These are phyloP conservation scores for Candida glucosophila DNA, from an alignment of 1,139 yeast genomes.

Conservation along the genomic window DNA sequence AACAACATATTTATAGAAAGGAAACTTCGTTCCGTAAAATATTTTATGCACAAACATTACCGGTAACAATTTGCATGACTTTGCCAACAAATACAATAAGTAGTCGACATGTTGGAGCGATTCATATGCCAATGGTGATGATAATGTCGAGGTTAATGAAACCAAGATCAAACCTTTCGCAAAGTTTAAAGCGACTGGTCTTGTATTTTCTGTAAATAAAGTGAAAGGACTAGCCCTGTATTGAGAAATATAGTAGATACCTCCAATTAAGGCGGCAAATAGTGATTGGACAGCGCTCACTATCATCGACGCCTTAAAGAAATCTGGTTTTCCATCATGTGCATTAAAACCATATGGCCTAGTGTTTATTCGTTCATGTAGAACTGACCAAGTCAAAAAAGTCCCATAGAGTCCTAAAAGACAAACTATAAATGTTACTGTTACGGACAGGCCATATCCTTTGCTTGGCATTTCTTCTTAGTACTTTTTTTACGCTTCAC, in stretches of 20 bases:
- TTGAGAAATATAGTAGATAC: slow-evolving; percentile 41
- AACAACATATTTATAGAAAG: slow-evolving; percentile 67
- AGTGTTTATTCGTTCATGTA: slow-evolving; percentile 82
- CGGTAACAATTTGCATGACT: slow-evolving; percentile 89
- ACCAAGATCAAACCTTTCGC: slow-evolving; percentile 46
- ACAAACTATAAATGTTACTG: slow-evolving; percentile 40
- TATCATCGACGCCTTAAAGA: slow-evolving; percentile 68
- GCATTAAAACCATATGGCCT: slow-evolving; percentile 45
- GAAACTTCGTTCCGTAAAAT: slow-evolving; percentile 67
- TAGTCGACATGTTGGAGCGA: slow-evolving; percentile 80
- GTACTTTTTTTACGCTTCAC: too few species aligned
- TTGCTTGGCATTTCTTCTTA: too few species aligned
- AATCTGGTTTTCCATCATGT: slow-evolving; percentile 29
- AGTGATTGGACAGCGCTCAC: slow-evolving; percentile 68
- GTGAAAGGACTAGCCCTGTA: slow-evolving; percentile 19
- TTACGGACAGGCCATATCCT: too few species aligned
- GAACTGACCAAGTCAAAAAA: slow-evolving; percentile 82
- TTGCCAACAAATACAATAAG: slow-evolving; percentile 75
- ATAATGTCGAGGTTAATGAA: slow-evolving; percentile 69
- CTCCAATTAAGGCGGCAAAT: slow-evolving; percentile 66
- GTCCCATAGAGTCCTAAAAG: slow-evolving; percentile 74
- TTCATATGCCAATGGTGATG: slow-evolving; percentile 73
- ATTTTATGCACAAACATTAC: slow-evolving; percentile 76
- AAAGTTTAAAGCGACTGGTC: slow-evolving; percentile 12
- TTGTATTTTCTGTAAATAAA: slow-evolving; percentile 19